Conservation (phyloP, 2,329 filamentous ascomycete genomes). For the Curvularia lunata region DNA sequence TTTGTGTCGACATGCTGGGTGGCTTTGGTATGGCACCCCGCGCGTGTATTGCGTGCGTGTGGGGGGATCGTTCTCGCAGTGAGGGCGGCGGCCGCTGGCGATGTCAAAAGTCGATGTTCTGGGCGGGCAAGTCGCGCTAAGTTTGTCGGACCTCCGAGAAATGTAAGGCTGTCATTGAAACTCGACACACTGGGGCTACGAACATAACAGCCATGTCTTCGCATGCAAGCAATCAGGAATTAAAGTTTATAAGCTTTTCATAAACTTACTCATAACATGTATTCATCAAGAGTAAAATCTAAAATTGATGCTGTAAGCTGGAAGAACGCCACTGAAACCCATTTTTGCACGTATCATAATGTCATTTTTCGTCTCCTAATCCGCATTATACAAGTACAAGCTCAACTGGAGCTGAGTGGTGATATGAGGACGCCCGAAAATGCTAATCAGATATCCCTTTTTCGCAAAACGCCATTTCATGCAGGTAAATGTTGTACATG, state of each 20-base stretch:
- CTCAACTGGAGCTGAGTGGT: constrained; percentile 11
- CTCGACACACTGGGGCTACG: neutral
- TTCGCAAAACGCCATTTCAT: constrained; percentile 16
- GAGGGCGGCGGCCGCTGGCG: constrained; percentile 2
- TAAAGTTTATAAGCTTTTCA: neutral
- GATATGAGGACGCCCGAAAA: constrained; percentile 13
- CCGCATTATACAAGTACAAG: constrained; percentile 16
- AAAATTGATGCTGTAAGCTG: neutral
- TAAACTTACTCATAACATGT: neutral
- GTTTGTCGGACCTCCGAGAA: constrained; percentile 13
- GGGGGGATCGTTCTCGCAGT: constrained; percentile 7
- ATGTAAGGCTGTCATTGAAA: neutral
- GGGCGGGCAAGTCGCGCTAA: constrained; percentile 14
- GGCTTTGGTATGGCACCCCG: constrained; percentile 7
- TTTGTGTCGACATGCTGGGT: constrained; percentile 23
- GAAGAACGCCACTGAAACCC: neutral
- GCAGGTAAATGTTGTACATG: constrained; percentile 21
- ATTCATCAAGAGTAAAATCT: neutral
- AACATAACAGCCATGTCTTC: neutral
- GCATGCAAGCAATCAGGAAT: neutral
- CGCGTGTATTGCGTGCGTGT: constrained; percentile 6
- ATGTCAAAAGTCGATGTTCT: constrained; percentile 24
- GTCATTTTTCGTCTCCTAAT: constrained; percentile 3
- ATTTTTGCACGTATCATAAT: constrained; percentile 5
- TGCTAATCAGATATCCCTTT: constrained; percentile 5